Evolutionary conservation across 2,329 filamentous ascomycete genomes (phyloP).

Genomic region (Pyrenochaeta sp.): DNA sequence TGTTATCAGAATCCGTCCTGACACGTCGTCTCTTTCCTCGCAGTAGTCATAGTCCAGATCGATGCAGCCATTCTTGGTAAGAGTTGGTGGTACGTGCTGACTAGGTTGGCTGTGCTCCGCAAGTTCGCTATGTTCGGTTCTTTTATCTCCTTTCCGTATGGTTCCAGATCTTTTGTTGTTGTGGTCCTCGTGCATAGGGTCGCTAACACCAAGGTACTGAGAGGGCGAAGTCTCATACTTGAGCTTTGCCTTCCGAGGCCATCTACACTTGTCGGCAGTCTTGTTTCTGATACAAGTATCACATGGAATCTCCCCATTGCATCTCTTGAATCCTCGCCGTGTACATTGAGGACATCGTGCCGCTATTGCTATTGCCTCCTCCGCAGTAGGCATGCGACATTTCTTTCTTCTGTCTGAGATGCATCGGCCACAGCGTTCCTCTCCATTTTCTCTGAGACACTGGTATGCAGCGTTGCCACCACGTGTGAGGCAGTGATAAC

Average conservation of each 20-base stretch:
- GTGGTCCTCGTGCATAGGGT: background rate
- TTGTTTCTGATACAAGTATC: constrained; percentile 16
- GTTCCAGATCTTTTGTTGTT: too few species aligned
- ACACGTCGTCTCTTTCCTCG: too few species aligned
- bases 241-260: background rate
- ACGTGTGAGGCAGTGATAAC: constrained; percentile 17
- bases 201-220: background rate
- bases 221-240: background rate
- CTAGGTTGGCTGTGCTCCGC: too few species aligned
- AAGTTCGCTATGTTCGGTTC: too few species aligned
- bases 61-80: too few species aligned
- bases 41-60: too few species aligned
- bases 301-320: constrained; percentile 13
- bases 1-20: too few species aligned
- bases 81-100: too few species aligned
- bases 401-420: constrained; percentile 11
- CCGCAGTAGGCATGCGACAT: constrained; percentile 16
- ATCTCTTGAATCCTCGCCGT: constrained; percentile 18
- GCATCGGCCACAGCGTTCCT: constrained; percentile 13
- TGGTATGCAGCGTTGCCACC: constrained; percentile 25
- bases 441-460: constrained; percentile 13
- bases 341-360: constrained; percentile 25
- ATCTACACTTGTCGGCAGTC: constrained; percentile 4
- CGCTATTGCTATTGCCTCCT: constrained; percentile 14
- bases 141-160: too few species aligned